Base-by-base conservation (phyloP, 257 asterid species). In the Gardenia jasminoides region DNA sequence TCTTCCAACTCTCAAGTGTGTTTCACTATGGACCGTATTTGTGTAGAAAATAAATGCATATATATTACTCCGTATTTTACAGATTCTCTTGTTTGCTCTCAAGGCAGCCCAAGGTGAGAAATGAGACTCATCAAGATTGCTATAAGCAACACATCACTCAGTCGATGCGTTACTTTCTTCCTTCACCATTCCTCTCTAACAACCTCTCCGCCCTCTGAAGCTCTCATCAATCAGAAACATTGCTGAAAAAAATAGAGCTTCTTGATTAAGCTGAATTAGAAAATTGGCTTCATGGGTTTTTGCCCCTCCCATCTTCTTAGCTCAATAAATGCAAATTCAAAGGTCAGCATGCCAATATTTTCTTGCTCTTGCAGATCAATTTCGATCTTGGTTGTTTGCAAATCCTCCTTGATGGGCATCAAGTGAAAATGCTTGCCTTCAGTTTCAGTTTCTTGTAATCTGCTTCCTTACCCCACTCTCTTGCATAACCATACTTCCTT, bases 141-240 rank as follows among this genome's bases (percentile, higher is more conserved):
- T 72, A 67, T 48, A 66, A 80, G 48, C 36, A 1, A 59, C 52
- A 59, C 52, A 31, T 15, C 72, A 70, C 47, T 72, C 70, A 36
- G 39, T 12, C 64, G 47, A 75, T 33, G 56, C 83, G 81, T 80
- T 67, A 84, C 77, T 39, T 76, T 36, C 75, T 39, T 76, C 62
- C 76, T 58, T 70, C 69, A 43, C 74, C 83, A 70, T 73, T 79
- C 59, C 54, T 81, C 79, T 75, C 67, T 75, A 70, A 70, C 79
- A 5, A 82, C 69, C 80, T 56, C 78, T 24, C 47, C 58, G 36
- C 26, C 48, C 31, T 43, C 73, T 50, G n/a, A 66, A 68, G 43
- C 54, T 24, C 43, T 22, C 48, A 26, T 64, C 58, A 56, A 7
- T 77, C 79, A 11, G 41, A 36, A 36, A 5, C 41, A 36, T 36